Conservation (phyloP, 2,329 filamentous ascomycete species). For the Cladophialophora exuberans region DNA sequence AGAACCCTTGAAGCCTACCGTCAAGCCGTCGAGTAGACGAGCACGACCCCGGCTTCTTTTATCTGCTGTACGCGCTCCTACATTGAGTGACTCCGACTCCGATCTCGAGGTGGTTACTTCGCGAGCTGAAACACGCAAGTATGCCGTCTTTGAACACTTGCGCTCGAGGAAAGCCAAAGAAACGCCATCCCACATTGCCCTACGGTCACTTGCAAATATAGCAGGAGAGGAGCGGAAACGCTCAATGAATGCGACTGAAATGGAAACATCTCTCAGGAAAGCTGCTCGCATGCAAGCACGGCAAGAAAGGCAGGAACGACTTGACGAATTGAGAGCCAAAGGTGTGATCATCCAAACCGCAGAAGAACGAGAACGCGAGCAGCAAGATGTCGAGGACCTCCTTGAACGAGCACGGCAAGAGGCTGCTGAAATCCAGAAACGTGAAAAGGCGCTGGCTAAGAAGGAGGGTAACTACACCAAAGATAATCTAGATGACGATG, state of each 20-base stretch:
- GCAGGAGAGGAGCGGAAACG: constrained; percentile 57
- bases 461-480: constrained; percentile 57
- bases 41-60: not conserved
- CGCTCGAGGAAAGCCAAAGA: constrained; percentile 67
- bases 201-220: constrained; percentile 76
- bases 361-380: constrained; percentile 82
- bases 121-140: constrained; percentile 44
- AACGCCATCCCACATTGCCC: constrained; percentile 63
- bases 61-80: not conserved
- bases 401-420: constrained; percentile 82
- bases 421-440: constrained; percentile 74
- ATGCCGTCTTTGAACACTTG: constrained; percentile 70
- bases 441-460: constrained; percentile 75
- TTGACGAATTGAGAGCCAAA: constrained; percentile 76
- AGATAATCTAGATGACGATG: constrained; percentile 55
- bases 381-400: constrained; percentile 83
- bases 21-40: constrained; percentile 18
- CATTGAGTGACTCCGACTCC: constrained; percentile 46
- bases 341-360: constrained; percentile 81
- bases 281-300: constrained; percentile 80
- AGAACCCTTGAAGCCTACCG: not conserved
- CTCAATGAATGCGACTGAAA: constrained; percentile 69
- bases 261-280: constrained; percentile 69
- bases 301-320: constrained; percentile 72
- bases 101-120: constrained; percentile 66